Conservation (phyloP, 2,329 filamentous ascomycete genomes). For the Aspergillus ustus region DNA sequence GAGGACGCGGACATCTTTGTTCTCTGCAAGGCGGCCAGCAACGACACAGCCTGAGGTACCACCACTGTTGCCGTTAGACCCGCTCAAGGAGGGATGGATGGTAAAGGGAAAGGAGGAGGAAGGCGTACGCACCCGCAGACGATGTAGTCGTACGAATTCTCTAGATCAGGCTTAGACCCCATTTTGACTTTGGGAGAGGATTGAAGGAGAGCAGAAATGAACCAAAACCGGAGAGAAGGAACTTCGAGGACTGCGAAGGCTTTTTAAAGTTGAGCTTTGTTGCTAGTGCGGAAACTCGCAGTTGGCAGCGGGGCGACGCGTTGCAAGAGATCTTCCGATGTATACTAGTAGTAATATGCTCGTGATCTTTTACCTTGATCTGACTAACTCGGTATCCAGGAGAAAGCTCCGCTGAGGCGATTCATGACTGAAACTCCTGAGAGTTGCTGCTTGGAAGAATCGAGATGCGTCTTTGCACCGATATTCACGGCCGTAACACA, state of each 20-base stretch:
- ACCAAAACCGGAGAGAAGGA: not conserved
- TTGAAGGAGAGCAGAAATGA: not conserved
- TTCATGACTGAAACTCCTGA: not conserved
- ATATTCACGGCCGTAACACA: not conserved
- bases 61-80: conserved; percentile 36
- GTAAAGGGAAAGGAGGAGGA: not conserved
- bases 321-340: too few species aligned
- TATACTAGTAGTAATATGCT: too few species aligned
- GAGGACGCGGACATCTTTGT: conserved; percentile 46
- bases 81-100: too few species aligned
- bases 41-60: conserved; percentile 56
- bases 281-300: not conserved
- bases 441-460: not conserved
- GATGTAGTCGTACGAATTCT: conserved; percentile 34
- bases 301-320: not conserved
- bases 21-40: conserved; percentile 53
- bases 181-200: conserved; percentile 9
- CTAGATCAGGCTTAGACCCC: conserved; percentile 14
- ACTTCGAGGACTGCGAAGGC: not conserved
- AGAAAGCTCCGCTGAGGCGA: not conserved
- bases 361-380: not conserved
- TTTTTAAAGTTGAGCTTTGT: not conserved
- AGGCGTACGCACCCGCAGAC: conserved; percentile 35
- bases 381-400: not conserved
- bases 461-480: not conserved